phyloP scores from a whole-genome alignment of 805 yeast genomes.

The Dipodascus albidus region DNA sequence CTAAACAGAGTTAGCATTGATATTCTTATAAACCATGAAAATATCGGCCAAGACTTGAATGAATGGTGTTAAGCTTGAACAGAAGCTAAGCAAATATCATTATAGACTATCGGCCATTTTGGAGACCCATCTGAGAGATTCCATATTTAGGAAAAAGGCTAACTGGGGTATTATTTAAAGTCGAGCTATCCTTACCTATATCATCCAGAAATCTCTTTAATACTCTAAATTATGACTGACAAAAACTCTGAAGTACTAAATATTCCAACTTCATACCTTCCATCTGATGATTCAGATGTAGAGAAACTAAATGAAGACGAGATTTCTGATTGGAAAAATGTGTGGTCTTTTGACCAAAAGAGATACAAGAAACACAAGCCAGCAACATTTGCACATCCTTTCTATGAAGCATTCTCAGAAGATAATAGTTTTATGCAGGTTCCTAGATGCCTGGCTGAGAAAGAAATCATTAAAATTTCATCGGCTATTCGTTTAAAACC shows the following conservation, averaged over 20 bases:
- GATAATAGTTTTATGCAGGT: background rate
- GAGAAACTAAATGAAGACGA: background rate
- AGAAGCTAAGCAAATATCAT: too few species aligned
- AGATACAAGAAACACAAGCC: background rate
- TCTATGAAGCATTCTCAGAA: background rate
- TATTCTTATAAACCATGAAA: background rate
- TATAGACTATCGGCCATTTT: background rate
- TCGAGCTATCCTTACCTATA: too few species aligned
- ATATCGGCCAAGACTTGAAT: too few species aligned
- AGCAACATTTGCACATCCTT: background rate
- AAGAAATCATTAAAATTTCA: conserved; percentile 1
- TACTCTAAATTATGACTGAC: background rate
- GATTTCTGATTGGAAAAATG: background rate
- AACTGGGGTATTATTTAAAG: too few species aligned
- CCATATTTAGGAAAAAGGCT: too few species aligned
- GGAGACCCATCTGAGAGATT: background rate
- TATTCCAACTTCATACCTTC: background rate
- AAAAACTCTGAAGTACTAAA: too few species aligned
- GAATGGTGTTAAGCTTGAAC: too few species aligned
- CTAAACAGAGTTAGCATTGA: background rate
- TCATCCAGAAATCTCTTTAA: background rate
- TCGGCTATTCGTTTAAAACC: conserved; percentile 19
- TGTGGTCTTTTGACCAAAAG: background rate
- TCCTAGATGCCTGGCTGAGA: conserved; percentile 3
- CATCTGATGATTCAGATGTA: background rate